A percentile compares a stretch with the other conserved stretches of the same genome.
These are phyloP conservation scores for Termitomyces sp. DNA, from an alignment of 768 basidiomycete genomes.

Conservation along the genomic window DNA sequence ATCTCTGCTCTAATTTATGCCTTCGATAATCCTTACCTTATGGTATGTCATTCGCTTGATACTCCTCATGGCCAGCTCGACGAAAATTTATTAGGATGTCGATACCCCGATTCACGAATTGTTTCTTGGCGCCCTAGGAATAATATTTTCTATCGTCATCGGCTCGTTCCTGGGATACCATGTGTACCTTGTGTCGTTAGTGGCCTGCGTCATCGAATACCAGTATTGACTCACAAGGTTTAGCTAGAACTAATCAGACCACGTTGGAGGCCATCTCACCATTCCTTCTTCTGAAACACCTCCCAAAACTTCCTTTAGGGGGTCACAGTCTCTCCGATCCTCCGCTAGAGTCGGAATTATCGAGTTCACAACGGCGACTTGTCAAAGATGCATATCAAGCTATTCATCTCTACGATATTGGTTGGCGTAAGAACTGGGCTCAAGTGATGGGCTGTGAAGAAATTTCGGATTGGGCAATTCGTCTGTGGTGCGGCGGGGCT, in stretches of 20 bases:
- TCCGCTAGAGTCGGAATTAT: constrained; percentile 68
- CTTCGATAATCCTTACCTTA: constrained; percentile 53
- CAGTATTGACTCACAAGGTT: neutral
- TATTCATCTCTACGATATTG: constrained; percentile 66
- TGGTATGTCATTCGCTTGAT: constrained; percentile 38
- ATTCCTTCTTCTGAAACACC: constrained; percentile 63
- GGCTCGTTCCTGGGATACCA: constrained; percentile 78
- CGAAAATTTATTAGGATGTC: constrained; percentile 39
- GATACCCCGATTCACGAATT: constrained; percentile 68
- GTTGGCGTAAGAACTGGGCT: constrained; percentile 64
- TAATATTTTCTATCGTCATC: constrained; percentile 56
- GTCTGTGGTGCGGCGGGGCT: constrained; percentile 56
- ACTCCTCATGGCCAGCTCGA: neutral
- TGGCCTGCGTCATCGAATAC: constrained; percentile 6
- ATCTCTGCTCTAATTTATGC: constrained; percentile 55
- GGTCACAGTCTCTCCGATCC: constrained; percentile 56
- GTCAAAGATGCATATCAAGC: constrained; percentile 58
- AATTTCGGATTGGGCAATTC: constrained; percentile 44
- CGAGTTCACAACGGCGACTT: constrained; percentile 54
- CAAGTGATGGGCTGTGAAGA: constrained; percentile 61
- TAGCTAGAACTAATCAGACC: constrained; percentile 77
- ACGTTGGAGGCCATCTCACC: constrained; percentile 74
- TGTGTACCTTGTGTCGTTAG: constrained; percentile 69
- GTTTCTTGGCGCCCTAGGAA: constrained; percentile 51
- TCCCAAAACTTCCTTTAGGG: constrained; percentile 55